Base-by-base conservation (phyloP, 2,329 filamentous ascomycete species). In the Xylariomycetidae sp. region DNA sequence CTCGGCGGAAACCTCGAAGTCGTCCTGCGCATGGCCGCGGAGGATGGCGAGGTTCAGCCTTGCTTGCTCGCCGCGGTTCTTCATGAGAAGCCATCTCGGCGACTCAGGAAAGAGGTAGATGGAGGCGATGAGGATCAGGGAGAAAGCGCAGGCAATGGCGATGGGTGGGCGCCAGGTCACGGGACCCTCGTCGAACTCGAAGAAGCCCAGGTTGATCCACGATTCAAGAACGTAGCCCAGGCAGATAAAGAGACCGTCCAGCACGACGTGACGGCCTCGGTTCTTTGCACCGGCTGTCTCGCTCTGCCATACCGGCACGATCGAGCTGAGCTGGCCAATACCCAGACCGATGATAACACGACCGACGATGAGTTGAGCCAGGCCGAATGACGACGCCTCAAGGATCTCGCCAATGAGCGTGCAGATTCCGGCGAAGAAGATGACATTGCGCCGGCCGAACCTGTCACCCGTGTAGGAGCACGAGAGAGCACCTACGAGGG, bases 181-280 rank as follows among this genome's bases (percentile, higher is more conserved):
- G 2, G 54, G 42, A 6, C 46, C 50, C 9, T 38, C 39, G 10
- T 43, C 32, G 28, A 46, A 47, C 39, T 50, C 51, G 42, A 51
- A 65, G 46, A 66, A 66, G n/a, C 58, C 65, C 13, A 67, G 52
- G 48, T 68, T 57, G 40, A 68, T 60, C 65, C 65, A 68, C 9
- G 60, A 58, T 30, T 61, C 61, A 14, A 68, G 50, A 4, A 60
- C 58, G 36, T 54, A 59, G 16, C 58, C 57, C 17, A 58, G 39
- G 19, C 55, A 57, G 25, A 59, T 59, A 41, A 59, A 60, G 3
- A 59, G 35, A 12, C 58, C 60, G 12, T 54, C 52, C 1, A 63
- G 46, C 10, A 62, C 57, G 24, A 64, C 60, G 33, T 61, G 53
- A n/a, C 50, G 49, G 19, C 68, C 69, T 19, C 68, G 59, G 42